Percentiles rank a stretch among this genome's conserved stretches.
phyloP scores from a whole-genome alignment of 768 basidiomycete species.

The Hebeloma cylindrosporum region DNA sequence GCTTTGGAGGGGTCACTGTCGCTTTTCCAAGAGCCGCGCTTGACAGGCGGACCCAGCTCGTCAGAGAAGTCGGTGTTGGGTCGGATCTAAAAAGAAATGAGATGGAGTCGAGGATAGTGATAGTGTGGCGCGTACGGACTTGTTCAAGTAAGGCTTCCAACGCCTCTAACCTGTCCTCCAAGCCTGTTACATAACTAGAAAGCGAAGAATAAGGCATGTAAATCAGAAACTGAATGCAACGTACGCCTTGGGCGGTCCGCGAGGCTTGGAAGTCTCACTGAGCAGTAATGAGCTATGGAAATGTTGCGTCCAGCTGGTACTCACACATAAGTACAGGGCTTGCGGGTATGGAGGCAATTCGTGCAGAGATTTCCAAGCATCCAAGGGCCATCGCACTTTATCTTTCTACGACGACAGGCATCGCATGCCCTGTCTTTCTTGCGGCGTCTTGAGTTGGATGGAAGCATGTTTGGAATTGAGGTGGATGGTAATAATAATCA shows the following conservation, averaged over 20 bases:
- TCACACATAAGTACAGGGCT: conserved; percentile 61
- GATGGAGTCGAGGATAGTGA: neutral
- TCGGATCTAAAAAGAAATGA: conserved; percentile 45
- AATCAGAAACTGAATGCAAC: conserved; percentile 19
- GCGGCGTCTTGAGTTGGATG: conserved; percentile 35
- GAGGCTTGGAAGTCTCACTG: conserved; percentile 64
- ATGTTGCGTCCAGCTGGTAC: conserved; percentile 21
- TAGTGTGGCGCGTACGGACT: conserved; percentile 28
- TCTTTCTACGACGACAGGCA: conserved; percentile 56
- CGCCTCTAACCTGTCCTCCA: conserved; percentile 60
- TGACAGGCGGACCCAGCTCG: conserved; percentile 60
- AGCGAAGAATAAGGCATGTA: neutral
- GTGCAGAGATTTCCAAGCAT: conserved; percentile 53
- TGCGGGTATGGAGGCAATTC: conserved; percentile 52
- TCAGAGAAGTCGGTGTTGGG: conserved; percentile 62
- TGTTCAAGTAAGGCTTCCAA: conserved; percentile 54
- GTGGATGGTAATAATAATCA: too few relatives aligned
- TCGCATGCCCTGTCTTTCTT: conserved; percentile 61
- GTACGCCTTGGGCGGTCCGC: conserved; percentile 69
- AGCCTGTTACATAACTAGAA: conserved; percentile 51
- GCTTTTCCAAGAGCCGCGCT: conserved; percentile 64
- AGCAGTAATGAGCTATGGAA: neutral
- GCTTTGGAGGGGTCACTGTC: conserved; percentile 7
- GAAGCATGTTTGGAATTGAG: conserved; percentile 10
- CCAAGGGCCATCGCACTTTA: conserved; percentile 59